A percentile compares a stretch with the other conserved stretches of the same genome.
These are phyloP conservation scores for Davidsoniella eucalypti DNA, from an alignment of 2,329 filamentous ascomycete species.

Conservation along the genomic window DNA sequence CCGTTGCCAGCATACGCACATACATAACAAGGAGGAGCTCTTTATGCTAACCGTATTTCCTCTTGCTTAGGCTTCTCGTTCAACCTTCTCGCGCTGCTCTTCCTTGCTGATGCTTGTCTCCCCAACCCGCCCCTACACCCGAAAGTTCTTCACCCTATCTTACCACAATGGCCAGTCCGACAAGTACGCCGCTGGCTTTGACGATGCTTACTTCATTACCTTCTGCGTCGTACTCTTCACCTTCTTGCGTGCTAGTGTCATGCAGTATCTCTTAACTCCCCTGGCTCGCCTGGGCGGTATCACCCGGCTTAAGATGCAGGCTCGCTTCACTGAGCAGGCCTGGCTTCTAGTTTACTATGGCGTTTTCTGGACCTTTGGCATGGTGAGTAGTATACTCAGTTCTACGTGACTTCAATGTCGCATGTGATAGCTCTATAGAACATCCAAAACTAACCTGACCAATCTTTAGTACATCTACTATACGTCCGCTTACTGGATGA, in stretches of 20 bases:
- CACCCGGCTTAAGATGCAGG: conserved; percentile 55
- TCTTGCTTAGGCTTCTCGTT: conserved; percentile 50
- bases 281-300: conserved; percentile 59
- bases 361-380: conserved; percentile 66
- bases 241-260: conserved; percentile 62
- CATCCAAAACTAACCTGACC: not conserved
- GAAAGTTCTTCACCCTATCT: conserved; percentile 74
- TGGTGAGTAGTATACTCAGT: conserved; percentile 38
- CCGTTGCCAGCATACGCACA: too few relatives aligned
- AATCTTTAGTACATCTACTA: conserved; percentile 56
- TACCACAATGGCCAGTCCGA: conserved; percentile 58
- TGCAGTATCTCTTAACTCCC: conserved; percentile 77
- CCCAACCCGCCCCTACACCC: conserved; percentile 66
- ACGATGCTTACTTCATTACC: conserved; percentile 63
- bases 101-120: conserved; percentile 67
- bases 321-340: conserved; percentile 84
- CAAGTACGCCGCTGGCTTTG: conserved; percentile 58
- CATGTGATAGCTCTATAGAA: not conserved
- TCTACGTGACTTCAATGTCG: not conserved
- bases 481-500: conserved; percentile 61
- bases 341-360: conserved; percentile 79
- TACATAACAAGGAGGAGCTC: too few relatives aligned
- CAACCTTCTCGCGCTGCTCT: conserved; percentile 69
- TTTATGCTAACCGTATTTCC: conserved; percentile 15
- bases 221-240: conserved; percentile 77